Conservation (phyloP, 495 filamentous ascomycete species). For the Neurospora tetraspora region DNA sequence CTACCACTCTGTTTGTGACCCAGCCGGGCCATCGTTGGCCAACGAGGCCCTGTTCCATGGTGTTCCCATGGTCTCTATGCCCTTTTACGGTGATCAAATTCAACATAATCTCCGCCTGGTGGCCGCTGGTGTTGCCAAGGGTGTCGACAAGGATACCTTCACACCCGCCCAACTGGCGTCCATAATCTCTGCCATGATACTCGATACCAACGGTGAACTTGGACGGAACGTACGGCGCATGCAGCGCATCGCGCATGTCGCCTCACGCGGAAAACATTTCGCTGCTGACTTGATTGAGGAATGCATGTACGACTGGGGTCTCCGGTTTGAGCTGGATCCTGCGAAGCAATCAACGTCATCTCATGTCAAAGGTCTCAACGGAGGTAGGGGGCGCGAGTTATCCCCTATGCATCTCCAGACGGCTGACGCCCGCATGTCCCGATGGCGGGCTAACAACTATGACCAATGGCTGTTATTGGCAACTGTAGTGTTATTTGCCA, state of each 20-base stretch:
- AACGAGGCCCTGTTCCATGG: conserved; percentile 32
- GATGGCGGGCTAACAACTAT: conserved; percentile 27
- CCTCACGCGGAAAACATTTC: conserved; percentile 22
- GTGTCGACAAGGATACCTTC: conserved; percentile 24
- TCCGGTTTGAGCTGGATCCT: conserved; percentile 15
- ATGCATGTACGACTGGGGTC: conserved; percentile 22
- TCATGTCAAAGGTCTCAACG: conserved; percentile 1
- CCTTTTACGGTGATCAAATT: conserved; percentile 28
- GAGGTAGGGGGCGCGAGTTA: no score
- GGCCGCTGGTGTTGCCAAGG: conserved; percentile 19
- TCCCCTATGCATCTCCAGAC: conserved; percentile 31
- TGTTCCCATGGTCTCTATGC: conserved; percentile 22
- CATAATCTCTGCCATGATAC: conserved; percentile 15
- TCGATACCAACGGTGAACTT: conserved; percentile 14
- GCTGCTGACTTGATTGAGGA: conserved; percentile 33
- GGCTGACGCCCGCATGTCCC: conserved; percentile 30
- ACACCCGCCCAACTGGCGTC: conserved; percentile 19
- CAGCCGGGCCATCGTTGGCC: conserved; percentile 27
- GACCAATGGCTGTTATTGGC: background rate
- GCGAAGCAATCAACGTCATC: conserved; percentile 4
- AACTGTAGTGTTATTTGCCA: background rate
- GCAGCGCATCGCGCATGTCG: conserved; percentile 25
- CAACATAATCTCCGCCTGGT: conserved; percentile 22
- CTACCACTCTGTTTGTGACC: conserved; percentile 23
- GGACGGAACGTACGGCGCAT: conserved; percentile 19